Percentiles rank a stretch among this genome's conserved stretches.
Conservation (phyloP, 805 yeast genomes). For the Candida railenensis region DNA sequence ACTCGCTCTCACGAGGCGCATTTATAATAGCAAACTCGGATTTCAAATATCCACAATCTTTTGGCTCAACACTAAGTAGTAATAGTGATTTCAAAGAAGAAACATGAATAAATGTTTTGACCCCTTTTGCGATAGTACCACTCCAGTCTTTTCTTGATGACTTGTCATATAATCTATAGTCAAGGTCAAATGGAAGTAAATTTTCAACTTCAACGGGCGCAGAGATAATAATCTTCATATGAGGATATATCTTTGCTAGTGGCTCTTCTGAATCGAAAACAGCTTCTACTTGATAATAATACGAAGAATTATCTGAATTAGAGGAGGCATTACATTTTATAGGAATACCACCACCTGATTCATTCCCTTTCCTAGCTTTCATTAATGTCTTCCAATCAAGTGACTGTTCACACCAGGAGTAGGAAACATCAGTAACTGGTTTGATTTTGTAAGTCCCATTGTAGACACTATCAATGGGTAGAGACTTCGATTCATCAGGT, state of each 20-base stretch:
- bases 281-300: constrained; percentile 74
- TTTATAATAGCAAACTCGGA: constrained; percentile 78
- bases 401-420: constrained; percentile 64
- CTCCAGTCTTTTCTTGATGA: constrained; percentile 66
- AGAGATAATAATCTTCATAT: constrained; percentile 69
- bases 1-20: constrained; percentile 50
- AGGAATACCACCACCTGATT: constrained; percentile 39
- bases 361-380: constrained; percentile 10
- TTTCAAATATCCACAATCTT: constrained; percentile 57
- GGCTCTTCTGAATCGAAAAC: constrained; percentile 65
- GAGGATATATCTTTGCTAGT: constrained; percentile 75
- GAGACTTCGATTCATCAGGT: constrained; percentile 58
- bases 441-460: constrained; percentile 54
- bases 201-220: constrained; percentile 89
- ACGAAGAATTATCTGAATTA: constrained; percentile 42
- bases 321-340: constrained; percentile 56
- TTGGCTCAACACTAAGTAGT: constrained; percentile 66
- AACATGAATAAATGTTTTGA: constrained; percentile 72
- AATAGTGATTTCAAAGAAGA: constrained; percentile 72
- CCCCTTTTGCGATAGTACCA: constrained; percentile 61
- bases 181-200: constrained; percentile 76
- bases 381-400: constrained; percentile 66
- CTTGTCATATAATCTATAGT: constrained; percentile 75
- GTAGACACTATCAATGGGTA: constrained; percentile 74
- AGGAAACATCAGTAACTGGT: constrained; percentile 58